phyloP scores from a whole-genome alignment of 192 early-diverging fungal genomes.

The Entomortierella chlamydospora region DNA sequence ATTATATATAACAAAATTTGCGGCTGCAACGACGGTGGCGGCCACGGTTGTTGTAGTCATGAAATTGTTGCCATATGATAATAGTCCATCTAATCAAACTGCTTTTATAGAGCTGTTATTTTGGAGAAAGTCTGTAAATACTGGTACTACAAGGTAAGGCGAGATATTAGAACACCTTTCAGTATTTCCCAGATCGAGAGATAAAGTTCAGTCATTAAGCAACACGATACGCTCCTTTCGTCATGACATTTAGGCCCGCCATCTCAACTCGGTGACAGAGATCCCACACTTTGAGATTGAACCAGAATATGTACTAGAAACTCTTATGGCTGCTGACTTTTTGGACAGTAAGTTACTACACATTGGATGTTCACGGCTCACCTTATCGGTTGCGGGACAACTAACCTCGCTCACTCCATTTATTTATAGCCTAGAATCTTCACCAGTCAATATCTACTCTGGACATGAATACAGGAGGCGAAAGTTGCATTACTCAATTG shows the following conservation, averaged over 20 bases:
- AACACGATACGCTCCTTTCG: too few species aligned
- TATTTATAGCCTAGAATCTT: too few species aligned
- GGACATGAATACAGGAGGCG: too few species aligned
- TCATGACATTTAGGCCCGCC: slow-evolving; percentile 19
- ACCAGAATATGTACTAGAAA: slow-evolving; percentile 88
- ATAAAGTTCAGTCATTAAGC: too few species aligned
- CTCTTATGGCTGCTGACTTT: slow-evolving; percentile 96
- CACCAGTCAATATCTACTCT: too few species aligned
- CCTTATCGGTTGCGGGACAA: too few species aligned
- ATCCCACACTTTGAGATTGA: slow-evolving; percentile 94
- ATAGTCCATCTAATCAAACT: neutral
- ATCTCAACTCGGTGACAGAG: slow-evolving; percentile 64
- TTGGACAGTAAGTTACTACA: slow-evolving; percentile 78
- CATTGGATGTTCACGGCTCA: neutral
- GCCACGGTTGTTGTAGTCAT: neutral
- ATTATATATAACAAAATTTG: neutral
- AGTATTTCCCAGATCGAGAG: too few species aligned
- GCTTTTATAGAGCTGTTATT: slow-evolving; percentile 75
- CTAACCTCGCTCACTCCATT: too few species aligned
- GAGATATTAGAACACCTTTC: too few species aligned
- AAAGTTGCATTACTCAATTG: too few species aligned
- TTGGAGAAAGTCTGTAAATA: slow-evolving; percentile 96
- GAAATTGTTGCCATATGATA: too few species aligned
- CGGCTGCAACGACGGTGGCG: neutral
- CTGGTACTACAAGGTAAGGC: slow-evolving; percentile 87